phyloP scores from a whole-genome alignment of 2,329 filamentous ascomycete species.

The Pseudogymnoascus sp. region DNA sequence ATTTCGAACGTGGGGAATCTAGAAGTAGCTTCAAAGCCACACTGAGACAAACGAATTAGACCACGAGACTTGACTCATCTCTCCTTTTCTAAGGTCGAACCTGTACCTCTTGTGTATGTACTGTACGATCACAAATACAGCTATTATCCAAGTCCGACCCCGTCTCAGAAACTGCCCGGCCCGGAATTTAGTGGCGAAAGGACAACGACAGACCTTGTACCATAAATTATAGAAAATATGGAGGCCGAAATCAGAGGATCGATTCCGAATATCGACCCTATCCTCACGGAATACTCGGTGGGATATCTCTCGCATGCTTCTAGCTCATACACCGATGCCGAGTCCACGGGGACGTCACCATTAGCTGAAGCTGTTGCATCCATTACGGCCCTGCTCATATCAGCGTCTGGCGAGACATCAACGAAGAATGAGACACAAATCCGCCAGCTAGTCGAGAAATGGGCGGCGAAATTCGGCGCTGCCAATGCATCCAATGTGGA shows the following conservation, averaged over 20 bases:
- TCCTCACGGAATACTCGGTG: slow-evolving; percentile 85
- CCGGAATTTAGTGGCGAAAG: not conserved
- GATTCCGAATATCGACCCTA: slow-evolving; percentile 78
- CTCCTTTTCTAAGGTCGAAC: slow-evolving; percentile 1
- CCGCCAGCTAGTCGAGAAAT: slow-evolving; percentile 76
- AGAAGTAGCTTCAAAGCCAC: not conserved
- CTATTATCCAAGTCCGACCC: not conserved
- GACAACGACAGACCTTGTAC: not conserved
- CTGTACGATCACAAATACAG: slow-evolving; percentile 2
- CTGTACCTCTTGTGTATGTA: not conserved
- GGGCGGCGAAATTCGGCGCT: slow-evolving; percentile 72
- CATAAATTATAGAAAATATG: slow-evolving; percentile 44
- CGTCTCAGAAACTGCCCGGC: slow-evolving; percentile 1
- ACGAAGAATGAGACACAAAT: slow-evolving; percentile 66
- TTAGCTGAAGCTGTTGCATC: slow-evolving; percentile 74
- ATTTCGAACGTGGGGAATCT: slow-evolving; percentile 9
- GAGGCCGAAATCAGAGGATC: slow-evolving; percentile 79
- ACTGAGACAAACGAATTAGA: slow-evolving; percentile 1
- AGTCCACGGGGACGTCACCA: slow-evolving; percentile 61
- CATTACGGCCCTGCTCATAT: slow-evolving; percentile 82
- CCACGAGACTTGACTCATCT: slow-evolving; percentile 5
- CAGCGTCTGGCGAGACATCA: slow-evolving; percentile 79
- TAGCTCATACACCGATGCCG: slow-evolving; percentile 68
- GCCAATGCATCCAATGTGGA: slow-evolving; percentile 61
- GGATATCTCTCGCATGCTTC: slow-evolving; percentile 94